Base-by-base conservation (phyloP, 306 rosid species). In the Ormosia semicastrata region DNA sequence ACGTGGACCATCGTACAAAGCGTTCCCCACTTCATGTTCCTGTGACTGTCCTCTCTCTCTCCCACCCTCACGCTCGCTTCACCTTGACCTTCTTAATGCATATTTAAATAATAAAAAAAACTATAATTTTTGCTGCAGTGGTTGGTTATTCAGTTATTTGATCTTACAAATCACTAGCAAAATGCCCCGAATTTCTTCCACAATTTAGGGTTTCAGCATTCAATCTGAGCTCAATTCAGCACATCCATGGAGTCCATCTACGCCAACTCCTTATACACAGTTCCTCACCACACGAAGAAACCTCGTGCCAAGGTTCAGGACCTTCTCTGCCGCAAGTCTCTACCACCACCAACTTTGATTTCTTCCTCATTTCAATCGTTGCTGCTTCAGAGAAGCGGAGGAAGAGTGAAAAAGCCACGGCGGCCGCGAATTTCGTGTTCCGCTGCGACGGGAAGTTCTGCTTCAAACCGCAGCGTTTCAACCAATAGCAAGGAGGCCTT, bases 211-310 rank as follows among this genome's bases (percentile, higher is more conserved):
- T 86, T 84, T 66, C 81, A 7, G 1, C 7, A 43, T 36, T 17
- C 18, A 12, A 50, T 66, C 29, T 44, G 10, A 32, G n/a, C 44
- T 79, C 70, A 52, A 43, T 39, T 76, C 41, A 58, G 11, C 44
- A 9, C 71, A 57, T 3, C 76, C 62, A 93, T 93, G 97, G 89
- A 88, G 8, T 88, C 84, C 32, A 17, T 88, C 57, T 83, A 12
- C 30, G 82, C 82, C 37, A 89, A 65, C 67, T 88, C 76, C 33
- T 17, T 76, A 3, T 34, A 65, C 73, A 2, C 81, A 1, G 66
- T 78, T 77, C 88, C 88, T 11, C 85, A 44, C 36, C 73, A 74
- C 12, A 3, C 34, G n/a, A 74, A 50, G 60, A 70, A 75, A 0
- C 82, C 67, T 12, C 71, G 76, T 30, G 44, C 47, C 63, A 43